These are phyloP conservation scores for Pelargonium australe DNA, from an alignment of 441 rosid genomes.

Conservation along the genomic window DNA sequence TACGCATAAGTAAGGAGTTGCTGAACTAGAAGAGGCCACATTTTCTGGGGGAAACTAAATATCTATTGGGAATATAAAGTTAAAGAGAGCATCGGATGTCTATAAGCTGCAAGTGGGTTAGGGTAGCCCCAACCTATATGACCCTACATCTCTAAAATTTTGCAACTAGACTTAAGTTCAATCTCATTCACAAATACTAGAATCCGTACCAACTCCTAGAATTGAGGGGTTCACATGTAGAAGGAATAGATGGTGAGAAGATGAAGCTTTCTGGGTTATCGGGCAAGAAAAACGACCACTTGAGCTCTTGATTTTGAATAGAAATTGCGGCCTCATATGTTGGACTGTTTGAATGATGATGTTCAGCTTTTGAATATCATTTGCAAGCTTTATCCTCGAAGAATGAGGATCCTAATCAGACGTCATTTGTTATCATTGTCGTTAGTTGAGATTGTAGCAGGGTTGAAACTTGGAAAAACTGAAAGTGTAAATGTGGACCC, in stretches of 20 bases:
- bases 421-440: background rate
- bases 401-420: background rate
- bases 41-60: slow-evolving; percentile 21
- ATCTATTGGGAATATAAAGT: slow-evolving; percentile 30
- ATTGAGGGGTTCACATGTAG: slow-evolving; percentile 10
- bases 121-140: slow-evolving; percentile 32
- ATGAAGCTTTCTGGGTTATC: slow-evolving; percentile 5
- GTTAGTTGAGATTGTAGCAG: background rate
- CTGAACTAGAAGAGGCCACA: slow-evolving; percentile 9
- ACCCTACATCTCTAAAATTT: slow-evolving; percentile 21
- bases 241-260: slow-evolving; percentile 9
- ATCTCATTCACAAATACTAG: slow-evolving; percentile 21
- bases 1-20: too few relatives aligned
- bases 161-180: slow-evolving; percentile 32
- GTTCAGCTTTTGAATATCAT: background rate
- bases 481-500: slow-evolving; percentile 9
- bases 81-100: slow-evolving; percentile 33
- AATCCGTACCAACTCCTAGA: slow-evolving; percentile 14
- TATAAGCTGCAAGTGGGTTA: slow-evolving; percentile 43
- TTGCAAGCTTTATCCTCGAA: background rate
- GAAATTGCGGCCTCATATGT: background rate
- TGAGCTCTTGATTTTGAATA: too few relatives aligned
- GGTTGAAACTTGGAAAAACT: background rate
- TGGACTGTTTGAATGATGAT: background rate
- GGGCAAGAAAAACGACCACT: background rate